A percentile compares a stretch with the other conserved stretches of the same genome.
Conservation (phyloP, 345 rosid genomes). For the Punica granatum region DNA sequence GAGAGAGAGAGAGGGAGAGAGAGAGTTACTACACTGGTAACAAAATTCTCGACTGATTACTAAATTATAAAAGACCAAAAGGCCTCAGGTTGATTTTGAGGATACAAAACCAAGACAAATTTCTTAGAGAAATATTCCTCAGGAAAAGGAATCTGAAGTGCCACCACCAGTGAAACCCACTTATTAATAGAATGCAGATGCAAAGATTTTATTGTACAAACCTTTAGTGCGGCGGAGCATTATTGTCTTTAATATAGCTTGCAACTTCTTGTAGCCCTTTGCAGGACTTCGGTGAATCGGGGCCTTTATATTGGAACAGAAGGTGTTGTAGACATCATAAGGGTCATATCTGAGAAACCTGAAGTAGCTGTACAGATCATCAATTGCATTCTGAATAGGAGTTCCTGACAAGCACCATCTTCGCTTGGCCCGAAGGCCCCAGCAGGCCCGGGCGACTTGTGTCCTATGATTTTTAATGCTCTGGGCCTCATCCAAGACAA, state of each 20-base stretch:
- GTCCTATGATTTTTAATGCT: slow-evolving; percentile 94
- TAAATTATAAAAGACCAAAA: not conserved
- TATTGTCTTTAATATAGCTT: slow-evolving; percentile 77
- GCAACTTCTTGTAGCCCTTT: slow-evolving; percentile 72
- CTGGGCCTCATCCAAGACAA: slow-evolving; percentile 96
- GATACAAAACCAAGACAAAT: not conserved
- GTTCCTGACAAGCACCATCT: slow-evolving; percentile 99
- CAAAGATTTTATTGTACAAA: not conserved
- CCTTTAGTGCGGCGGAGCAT: slow-evolving; percentile 99
- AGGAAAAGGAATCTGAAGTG: not conserved
- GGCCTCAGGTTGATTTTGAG: not conserved
- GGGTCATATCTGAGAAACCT: slow-evolving; percentile 94
- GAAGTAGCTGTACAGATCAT: slow-evolving; percentile 96
- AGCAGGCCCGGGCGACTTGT: slow-evolving; percentile 96
- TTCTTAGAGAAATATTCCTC: not conserved
- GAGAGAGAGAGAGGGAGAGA: too few species aligned
- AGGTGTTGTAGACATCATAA: slow-evolving; percentile 49
- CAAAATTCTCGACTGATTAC: not conserved
- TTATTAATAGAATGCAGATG: not conserved
- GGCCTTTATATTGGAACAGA: slow-evolving; percentile 53
- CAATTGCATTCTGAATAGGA: slow-evolving; percentile 94
- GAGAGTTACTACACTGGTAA: too few species aligned
- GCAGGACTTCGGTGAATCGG: slow-evolving; percentile 56
- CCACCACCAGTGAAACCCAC: not conserved
- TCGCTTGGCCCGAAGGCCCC: slow-evolving; percentile 98